Conservation (phyloP, 257 asterid genomes). For the Dorcoceras hygrometricum region DNA sequence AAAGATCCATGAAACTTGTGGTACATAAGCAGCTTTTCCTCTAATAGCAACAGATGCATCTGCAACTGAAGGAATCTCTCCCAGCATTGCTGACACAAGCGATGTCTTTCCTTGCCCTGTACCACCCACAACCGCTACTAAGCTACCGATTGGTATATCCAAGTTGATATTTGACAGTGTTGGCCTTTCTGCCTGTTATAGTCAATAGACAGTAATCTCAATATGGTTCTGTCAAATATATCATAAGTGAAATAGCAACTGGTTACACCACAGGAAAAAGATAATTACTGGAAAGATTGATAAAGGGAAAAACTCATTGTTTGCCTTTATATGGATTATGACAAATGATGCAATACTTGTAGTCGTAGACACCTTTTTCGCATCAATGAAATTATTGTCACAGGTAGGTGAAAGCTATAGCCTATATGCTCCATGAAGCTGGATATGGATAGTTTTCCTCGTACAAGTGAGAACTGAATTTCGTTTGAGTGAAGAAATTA, state of each 20-base stretch:
- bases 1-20: conserved; percentile 98
- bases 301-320: not conserved
- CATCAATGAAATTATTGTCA: conserved; percentile 4
- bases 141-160: conserved; percentile 84
- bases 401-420: not conserved
- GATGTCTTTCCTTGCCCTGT: conserved; percentile 99
- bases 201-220: conserved; percentile 19
- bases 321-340: not conserved
- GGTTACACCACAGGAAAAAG: conserved; percentile 7
- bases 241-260: conserved; percentile 17
- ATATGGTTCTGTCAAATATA: not conserved
- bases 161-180: conserved; percentile 77
- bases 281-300: not conserved
- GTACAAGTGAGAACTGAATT: not conserved
- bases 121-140: conserved; percentile 89
- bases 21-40: conserved; percentile 92
- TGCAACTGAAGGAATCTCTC: conserved; percentile 79
- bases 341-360: conserved; percentile 1
- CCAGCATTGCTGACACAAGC: conserved; percentile 94
- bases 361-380: not conserved
- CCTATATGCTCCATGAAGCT: not conserved
- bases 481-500: not conserved
- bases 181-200: conserved; percentile 66
- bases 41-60: conserved; percentile 66
- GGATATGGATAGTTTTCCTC: not conserved